phyloP scores from a whole-genome alignment of 108 stramenopile genomes.

The Fragilaria crotonensis region DNA sequence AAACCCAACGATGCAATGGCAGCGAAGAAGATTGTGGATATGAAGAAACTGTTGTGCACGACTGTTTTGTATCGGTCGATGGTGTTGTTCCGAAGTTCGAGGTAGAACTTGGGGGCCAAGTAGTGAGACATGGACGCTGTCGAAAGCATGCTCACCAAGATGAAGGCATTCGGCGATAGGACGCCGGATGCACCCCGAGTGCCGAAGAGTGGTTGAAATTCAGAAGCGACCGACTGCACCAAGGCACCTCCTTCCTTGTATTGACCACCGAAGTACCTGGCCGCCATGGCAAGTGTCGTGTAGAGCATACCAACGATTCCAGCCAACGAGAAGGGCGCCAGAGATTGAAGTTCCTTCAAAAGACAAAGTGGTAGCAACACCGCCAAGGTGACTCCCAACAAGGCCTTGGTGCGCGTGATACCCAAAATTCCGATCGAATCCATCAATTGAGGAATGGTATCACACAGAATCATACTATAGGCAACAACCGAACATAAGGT shows the following conservation, averaged over 20 bases:
- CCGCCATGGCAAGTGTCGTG: slow-evolving; percentile 63
- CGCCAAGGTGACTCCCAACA: slow-evolving; percentile 56
- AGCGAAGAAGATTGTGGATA: slow-evolving; percentile 45
- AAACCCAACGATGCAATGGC: slow-evolving; percentile 69
- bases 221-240: slow-evolving; percentile 38
- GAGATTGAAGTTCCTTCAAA: slow-evolving; percentile 71
- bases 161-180: slow-evolving; percentile 25
- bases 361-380: slow-evolving; percentile 90
- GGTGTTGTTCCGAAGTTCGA: slow-evolving; percentile 78
- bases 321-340: slow-evolving; percentile 85
- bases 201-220: slow-evolving; percentile 70
- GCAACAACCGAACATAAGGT: slow-evolving; percentile 4
- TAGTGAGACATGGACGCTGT: slow-evolving; percentile 92
- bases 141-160: slow-evolving; percentile 86
- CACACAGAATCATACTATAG: slow-evolving; percentile 79
- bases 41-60: slow-evolving; percentile 54
- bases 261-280: slow-evolving; percentile 57
- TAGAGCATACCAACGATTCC: slow-evolving; percentile 84
- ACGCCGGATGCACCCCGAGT: slow-evolving; percentile 46
- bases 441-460: slow-evolving; percentile 36
- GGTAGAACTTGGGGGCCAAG: slow-evolving; percentile 87
- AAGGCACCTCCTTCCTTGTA: slow-evolving; percentile 70
- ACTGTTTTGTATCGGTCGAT: slow-evolving; percentile 60
- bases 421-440: slow-evolving; percentile 31
- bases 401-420: slow-evolving; percentile 41